Percentiles rank a stretch among this genome's conserved stretches.
These are phyloP conservation scores for Cadophora malorum DNA, from an alignment of 2,329 filamentous ascomycete species.

Conservation along the genomic window DNA sequence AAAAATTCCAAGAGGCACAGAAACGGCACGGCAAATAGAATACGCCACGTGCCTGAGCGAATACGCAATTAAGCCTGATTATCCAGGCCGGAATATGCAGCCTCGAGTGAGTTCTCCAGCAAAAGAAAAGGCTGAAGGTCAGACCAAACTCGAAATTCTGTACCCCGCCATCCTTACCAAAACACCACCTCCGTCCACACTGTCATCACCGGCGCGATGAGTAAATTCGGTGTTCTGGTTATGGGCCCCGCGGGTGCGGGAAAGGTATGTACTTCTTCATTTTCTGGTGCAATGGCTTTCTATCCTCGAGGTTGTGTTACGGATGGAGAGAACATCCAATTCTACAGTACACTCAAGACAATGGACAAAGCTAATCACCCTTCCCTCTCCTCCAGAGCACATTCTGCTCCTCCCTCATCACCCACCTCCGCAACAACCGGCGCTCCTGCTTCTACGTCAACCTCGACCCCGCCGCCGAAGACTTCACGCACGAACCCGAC, in stretches of 20 bases:
- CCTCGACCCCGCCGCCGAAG: constrained; percentile 93
- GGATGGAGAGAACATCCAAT: not conserved
- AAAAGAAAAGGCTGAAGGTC: constrained; percentile 30
- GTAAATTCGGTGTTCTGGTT: constrained; percentile 92
- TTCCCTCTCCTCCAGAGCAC: constrained; percentile 66
- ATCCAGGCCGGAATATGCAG: not conserved
- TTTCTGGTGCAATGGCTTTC: not conserved
- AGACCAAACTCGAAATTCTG: constrained; percentile 5
- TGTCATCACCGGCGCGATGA: constrained; percentile 61
- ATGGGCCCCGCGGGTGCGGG: constrained; percentile 97
- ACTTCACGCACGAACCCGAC: constrained; percentile 89
- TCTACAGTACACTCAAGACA: not conserved
- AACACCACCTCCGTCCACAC: not conserved
- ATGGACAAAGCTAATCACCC: not conserved
- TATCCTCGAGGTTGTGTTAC: not conserved
- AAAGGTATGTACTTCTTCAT: constrained; percentile 64
- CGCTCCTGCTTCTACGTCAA: constrained; percentile 98
- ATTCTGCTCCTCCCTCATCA: constrained; percentile 92
- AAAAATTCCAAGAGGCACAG: not conserved
- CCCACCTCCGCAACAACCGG: constrained; percentile 86
- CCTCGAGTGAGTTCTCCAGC: constrained; percentile 13
- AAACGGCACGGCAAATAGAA: constrained; percentile 2
- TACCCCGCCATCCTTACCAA: constrained; percentile 14
- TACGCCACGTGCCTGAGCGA: constrained; percentile 14
- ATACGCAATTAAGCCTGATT: not conserved